Percentiles rank a stretch among this genome's conserved stretches.
Evolutionary conservation across 192 early-diverging fungal species (phyloP).

Genomic region (Chytriomyces confervae): DNA sequence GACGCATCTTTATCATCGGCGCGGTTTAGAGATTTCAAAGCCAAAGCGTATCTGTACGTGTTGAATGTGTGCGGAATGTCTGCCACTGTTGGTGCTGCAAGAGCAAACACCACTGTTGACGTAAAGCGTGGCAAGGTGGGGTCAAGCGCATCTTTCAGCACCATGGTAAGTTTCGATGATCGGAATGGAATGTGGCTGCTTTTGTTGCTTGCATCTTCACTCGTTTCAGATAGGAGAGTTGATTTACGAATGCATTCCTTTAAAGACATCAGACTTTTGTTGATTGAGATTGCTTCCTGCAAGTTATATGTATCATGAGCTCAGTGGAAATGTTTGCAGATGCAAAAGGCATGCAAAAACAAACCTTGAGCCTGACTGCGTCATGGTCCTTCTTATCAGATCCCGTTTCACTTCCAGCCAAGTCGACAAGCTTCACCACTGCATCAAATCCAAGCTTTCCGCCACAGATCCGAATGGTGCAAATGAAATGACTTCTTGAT

Average conservation of each 20-base stretch:
- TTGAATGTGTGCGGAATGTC: slow-evolving; percentile 40
- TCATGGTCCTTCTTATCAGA: slow-evolving; percentile 37
- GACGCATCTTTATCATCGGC: background rate
- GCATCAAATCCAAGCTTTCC: background rate
- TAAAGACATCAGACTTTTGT: slow-evolving; percentile 39
- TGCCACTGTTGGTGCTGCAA: slow-evolving; percentile 33
- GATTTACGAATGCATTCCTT: slow-evolving; percentile 47
- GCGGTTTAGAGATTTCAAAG: slow-evolving; percentile 9
- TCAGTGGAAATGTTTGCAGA: no score
- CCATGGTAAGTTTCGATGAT: slow-evolving; percentile 43
- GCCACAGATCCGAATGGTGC: slow-evolving; percentile 8
- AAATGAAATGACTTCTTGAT: slow-evolving; percentile 41
- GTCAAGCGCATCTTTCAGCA: slow-evolving; percentile 49
- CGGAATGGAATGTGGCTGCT: slow-evolving; percentile 45
- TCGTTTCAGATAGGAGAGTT: background rate
- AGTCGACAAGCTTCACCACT: slow-evolving; percentile 35
- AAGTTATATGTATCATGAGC: background rate
- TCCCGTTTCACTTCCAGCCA: slow-evolving; percentile 41
- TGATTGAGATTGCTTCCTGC: slow-evolving; percentile 49
- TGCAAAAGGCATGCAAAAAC: background rate
- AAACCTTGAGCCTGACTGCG: slow-evolving; percentile 17
- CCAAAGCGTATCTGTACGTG: slow-evolving; percentile 38
- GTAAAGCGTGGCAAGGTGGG: slow-evolving; percentile 3
- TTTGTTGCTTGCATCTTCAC: background rate
- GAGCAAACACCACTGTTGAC: slow-evolving; percentile 31